phyloP scores from a whole-genome alignment of 495 filamentous ascomycete genomes.

The Patellaria atrata region DNA sequence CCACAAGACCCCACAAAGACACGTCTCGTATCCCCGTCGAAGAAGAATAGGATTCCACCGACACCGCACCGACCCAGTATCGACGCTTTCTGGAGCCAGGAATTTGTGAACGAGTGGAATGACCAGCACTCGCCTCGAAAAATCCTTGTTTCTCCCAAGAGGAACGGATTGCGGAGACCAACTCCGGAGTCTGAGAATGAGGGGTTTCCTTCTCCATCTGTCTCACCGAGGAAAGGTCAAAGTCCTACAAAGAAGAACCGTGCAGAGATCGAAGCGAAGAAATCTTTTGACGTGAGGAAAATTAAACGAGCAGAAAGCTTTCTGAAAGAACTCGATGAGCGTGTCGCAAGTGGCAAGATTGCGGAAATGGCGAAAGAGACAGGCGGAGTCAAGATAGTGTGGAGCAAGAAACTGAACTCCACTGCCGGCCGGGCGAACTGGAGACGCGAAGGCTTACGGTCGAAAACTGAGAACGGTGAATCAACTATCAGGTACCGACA shows the following conservation, averaged over 20 bases:
- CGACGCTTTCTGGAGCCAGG: conserved; percentile 71
- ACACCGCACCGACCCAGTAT: conserved; percentile 49
- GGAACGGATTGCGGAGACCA: conserved; percentile 7
- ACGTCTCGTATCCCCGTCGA: conserved; percentile 37
- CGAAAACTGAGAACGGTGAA: conserved; percentile 21
- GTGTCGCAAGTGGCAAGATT: conserved; percentile 49
- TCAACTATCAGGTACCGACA: conserved; percentile 33
- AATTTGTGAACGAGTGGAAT: conserved; percentile 65
- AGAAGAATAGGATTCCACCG: conserved; percentile 35
- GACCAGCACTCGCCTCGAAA: conserved; percentile 63
- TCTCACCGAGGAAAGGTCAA: conserved; percentile 27
- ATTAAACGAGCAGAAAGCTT: conserved; percentile 52
- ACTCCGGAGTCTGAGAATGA: conserved; percentile 1
- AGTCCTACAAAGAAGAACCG: conserved; percentile 28
- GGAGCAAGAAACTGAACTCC: conserved; percentile 72
- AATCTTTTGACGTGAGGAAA: conserved; percentile 54
- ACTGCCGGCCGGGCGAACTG: conserved; percentile 83
- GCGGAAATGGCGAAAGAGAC: conserved; percentile 42
- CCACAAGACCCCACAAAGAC: conserved; percentile 26
- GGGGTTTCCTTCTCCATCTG: conserved; percentile 6
- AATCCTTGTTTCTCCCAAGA: conserved; percentile 25
- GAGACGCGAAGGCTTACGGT: conserved; percentile 43
- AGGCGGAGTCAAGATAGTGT: conserved; percentile 65
- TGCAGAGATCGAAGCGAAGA: conserved; percentile 32
- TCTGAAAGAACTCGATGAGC: conserved; percentile 55